Evolutionary conservation across 306 rosid genomes (phyloP), one percentile per base, ranked within the genome.

Genomic region (Hippophae tibetana): DNA sequence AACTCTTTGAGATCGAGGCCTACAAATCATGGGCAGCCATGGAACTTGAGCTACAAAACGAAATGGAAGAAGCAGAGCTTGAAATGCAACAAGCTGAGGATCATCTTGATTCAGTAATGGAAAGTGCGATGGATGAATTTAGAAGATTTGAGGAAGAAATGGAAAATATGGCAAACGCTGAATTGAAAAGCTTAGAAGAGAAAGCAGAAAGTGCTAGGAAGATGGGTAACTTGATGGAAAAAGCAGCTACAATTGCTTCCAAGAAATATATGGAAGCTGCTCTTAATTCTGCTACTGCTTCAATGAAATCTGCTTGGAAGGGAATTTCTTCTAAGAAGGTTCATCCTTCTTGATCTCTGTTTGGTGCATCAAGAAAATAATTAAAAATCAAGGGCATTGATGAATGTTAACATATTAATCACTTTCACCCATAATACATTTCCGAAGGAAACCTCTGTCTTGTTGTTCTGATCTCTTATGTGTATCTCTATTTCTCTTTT

Each of bases 301-400:
- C 99, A 42, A 82, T 88, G 95, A 89, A 79, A 80, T 76, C 99
- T 1, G 95, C 96, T 53, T 82, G 93, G 95, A 92, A 81, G 66
- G 92, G 89, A 10, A 27, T 87, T 44, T 81, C 98, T 10, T 63
- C 86, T 6, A 69, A 67, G 18, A 92, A 80, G 80, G 96, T 92
- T 71, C 99, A 92, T 73, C 99, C 99, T 73, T 83, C 95, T 67
- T 81, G 69, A 64, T 31, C 38, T 31, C 38, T 31, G 5, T 31
- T 31, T 31, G 38, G 38, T 2, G 38, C 38, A 31, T 31, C 38
- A 31, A 31, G 5, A 31, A 2, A 31, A 31, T 31, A 31, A 31
- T 4, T 31, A 31, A 31, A 31, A 31, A 31, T 31, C 38, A 31
- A 31, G 38, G 38, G 38, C 38, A 31, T 31, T 31, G 38, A 31